Evolutionary conservation across 2,329 filamentous ascomycete species (phyloP).

Genomic region (Fusarium graminum): DNA sequence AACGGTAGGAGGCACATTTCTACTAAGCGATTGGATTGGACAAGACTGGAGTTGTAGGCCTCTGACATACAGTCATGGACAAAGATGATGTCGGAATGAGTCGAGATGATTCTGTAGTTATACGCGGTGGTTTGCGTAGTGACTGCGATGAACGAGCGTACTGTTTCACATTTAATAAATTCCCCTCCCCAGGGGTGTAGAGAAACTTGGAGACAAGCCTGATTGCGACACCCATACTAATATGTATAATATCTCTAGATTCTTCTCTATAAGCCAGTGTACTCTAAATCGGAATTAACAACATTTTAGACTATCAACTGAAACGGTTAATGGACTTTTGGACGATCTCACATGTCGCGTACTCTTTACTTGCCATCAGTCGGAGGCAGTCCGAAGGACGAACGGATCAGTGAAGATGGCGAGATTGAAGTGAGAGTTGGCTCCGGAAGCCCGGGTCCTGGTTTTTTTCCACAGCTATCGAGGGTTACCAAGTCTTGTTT

Average conservation of each 20-base stretch:
- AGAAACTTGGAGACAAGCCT: no score
- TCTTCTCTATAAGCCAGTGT: no score
- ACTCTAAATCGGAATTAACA: no score
- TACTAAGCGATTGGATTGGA: not conserved
- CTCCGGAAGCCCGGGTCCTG: not conserved
- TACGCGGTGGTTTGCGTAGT: no score
- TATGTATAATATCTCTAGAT: no score
- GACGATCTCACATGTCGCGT: not conserved
- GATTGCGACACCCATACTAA: no score
- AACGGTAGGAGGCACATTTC: not conserved
- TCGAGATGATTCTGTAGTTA: not conserved
- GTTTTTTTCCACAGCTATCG: not conserved
- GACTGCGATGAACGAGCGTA: not conserved
- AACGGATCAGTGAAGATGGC: constrained; percentile 11
- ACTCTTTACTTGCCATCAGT: not conserved
- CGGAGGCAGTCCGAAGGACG: constrained; percentile 3
- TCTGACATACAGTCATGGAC: not conserved
- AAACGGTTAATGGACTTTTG: no score
- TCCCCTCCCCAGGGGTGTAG: not conserved
- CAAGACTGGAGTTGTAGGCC: not conserved
- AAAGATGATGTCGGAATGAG: not conserved
- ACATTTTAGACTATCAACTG: no score
- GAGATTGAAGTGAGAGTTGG: constrained; percentile 1
- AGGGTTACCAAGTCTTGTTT: not conserved
- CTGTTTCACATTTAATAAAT: not conserved